Conservation (phyloP, 805 yeast species). For the Cyberlindnera misumaiensis region DNA sequence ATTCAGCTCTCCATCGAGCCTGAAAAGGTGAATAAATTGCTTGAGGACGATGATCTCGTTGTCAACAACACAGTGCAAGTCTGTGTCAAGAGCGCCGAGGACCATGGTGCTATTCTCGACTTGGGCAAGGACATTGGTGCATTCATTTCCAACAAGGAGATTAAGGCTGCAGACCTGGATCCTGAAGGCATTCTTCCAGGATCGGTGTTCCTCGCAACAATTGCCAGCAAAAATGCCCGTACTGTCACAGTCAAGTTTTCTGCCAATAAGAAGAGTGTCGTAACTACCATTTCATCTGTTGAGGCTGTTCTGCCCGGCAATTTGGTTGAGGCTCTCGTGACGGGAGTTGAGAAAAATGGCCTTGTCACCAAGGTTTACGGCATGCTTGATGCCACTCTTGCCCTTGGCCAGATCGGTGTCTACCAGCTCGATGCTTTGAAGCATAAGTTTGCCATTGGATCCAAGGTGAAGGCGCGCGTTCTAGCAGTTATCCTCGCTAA, state of each 20-base stretch:
- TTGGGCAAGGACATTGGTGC: slow-evolving; percentile 63
- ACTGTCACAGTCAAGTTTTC: slow-evolving; percentile 51
- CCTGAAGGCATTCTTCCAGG: slow-evolving; percentile 44
- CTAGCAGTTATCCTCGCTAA: slow-evolving; percentile 49
- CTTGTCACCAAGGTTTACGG: slow-evolving; percentile 70
- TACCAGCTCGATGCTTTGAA: slow-evolving; percentile 41
- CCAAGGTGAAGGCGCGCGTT: slow-evolving; percentile 63
- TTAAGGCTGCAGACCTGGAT: slow-evolving; percentile 33
- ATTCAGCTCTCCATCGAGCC: slow-evolving; percentile 74
- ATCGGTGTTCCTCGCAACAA: slow-evolving; percentile 58
- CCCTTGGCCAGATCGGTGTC: slow-evolving; percentile 55
- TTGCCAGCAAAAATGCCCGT: slow-evolving; percentile 47
- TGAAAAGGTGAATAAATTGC: slow-evolving; percentile 50
- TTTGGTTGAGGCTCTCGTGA: slow-evolving; percentile 64
- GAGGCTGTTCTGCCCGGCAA: slow-evolving; percentile 86
- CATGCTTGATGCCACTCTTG: slow-evolving; percentile 63
- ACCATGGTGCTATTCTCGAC: slow-evolving; percentile 80
- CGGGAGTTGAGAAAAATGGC: slow-evolving; percentile 56
- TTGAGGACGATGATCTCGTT: slow-evolving; percentile 59
- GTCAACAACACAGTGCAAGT: slow-evolving; percentile 67
- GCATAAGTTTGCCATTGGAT: slow-evolving; percentile 63
- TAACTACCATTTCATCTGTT: slow-evolving; percentile 56
- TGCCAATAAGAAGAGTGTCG: slow-evolving; percentile 38
- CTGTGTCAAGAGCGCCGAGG: slow-evolving; percentile 75
- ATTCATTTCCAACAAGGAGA: slow-evolving; percentile 68